Evolutionary conservation across 331 rosid species (phyloP).

Genomic region (Prunus yedoensis): DNA sequence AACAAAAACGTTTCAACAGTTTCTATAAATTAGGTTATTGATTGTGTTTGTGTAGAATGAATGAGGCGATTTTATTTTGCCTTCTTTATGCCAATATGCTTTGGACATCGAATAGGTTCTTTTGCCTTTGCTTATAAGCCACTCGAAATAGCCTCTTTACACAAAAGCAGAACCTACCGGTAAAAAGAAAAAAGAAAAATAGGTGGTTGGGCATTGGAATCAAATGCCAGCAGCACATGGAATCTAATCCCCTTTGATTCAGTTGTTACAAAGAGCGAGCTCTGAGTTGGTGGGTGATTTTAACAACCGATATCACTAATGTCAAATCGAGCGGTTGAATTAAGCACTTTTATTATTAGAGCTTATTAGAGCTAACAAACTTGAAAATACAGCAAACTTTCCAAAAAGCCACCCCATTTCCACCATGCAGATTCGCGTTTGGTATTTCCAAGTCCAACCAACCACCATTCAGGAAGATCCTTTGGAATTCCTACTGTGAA

Average conservation of each 20-base stretch:
- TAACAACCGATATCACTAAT: constrained; percentile 22
- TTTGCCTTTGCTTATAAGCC: neutral
- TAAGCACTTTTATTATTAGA: constrained; percentile 11
- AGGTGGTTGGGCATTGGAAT: neutral
- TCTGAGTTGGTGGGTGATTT: constrained; percentile 25
- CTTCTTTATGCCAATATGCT: neutral
- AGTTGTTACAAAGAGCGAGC: constrained; percentile 25
- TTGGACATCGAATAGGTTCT: neutral
- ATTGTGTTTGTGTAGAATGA: no score
- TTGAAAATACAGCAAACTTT: constrained; percentile 24
- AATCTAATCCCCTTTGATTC: constrained; percentile 28
- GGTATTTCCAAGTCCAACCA: constrained; percentile 6
- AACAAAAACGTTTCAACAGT: no score
- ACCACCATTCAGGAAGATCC: neutral
- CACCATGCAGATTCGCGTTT: constrained; percentile 5
- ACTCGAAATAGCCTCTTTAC: neutral
- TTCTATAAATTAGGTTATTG: no score
- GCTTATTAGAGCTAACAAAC: constrained; percentile 30
- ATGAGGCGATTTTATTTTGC: neutral
- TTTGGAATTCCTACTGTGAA: neutral
- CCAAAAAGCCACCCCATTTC: constrained; percentile 24
- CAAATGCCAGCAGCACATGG: constrained; percentile 29
- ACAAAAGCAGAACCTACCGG: neutral
- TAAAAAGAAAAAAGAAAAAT: neutral
- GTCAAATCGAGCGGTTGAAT: constrained; percentile 23